These are phyloP conservation scores for Byssothecium circinans DNA, from an alignment of 2,329 filamentous ascomycete genomes.

Conservation along the genomic window DNA sequence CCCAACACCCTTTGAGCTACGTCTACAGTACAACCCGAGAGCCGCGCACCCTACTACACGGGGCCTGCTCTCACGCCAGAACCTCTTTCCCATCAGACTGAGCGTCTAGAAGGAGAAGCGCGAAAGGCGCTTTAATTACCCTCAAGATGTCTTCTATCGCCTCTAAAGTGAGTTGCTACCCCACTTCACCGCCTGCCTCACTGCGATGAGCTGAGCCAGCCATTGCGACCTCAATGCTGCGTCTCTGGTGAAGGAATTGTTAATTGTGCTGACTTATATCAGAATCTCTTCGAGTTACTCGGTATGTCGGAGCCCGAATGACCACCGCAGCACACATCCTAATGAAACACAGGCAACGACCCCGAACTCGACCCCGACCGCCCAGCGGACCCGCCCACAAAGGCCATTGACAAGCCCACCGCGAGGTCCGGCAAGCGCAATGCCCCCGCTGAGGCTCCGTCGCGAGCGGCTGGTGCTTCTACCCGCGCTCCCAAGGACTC, in stretches of 20 bases:
- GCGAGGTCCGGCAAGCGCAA: slow-evolving; percentile 84
- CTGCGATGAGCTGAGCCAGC: slow-evolving; percentile 8
- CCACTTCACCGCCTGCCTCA: slow-evolving; percentile 9
- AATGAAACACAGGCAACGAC: slow-evolving; percentile 61
- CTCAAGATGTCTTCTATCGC: slow-evolving; percentile 46
- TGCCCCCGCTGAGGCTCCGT: slow-evolving; percentile 71
- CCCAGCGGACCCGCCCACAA: slow-evolving; percentile 75
- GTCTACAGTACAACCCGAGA: slow-evolving; percentile 31
- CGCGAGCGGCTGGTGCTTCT: slow-evolving; percentile 41
- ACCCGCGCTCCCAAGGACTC: slow-evolving; percentile 48
- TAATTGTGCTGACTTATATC: slow-evolving; percentile 43
- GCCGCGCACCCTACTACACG: slow-evolving; percentile 41
- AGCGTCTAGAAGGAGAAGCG: slow-evolving; percentile 48
- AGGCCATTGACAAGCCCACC: slow-evolving; percentile 83
- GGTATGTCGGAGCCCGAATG: slow-evolving; percentile 61
- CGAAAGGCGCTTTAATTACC: slow-evolving; percentile 47
- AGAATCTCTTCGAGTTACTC: slow-evolving; percentile 99
- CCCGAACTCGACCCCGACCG: slow-evolving; percentile 73
- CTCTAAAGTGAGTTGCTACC: slow-evolving; percentile 44
- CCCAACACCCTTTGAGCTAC: slow-evolving; percentile 5
- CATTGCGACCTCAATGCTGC: slow-evolving; percentile 11
- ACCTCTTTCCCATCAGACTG: slow-evolving; percentile 41
- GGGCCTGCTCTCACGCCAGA: slow-evolving; percentile 43
- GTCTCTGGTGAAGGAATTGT: slow-evolving; percentile 1
- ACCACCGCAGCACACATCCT: slow-evolving; percentile 11